Evolutionary conservation across 306 rosid genomes (phyloP), one percentile per base, ranked within the genome.

Genomic region (Pueraria montana): DNA sequence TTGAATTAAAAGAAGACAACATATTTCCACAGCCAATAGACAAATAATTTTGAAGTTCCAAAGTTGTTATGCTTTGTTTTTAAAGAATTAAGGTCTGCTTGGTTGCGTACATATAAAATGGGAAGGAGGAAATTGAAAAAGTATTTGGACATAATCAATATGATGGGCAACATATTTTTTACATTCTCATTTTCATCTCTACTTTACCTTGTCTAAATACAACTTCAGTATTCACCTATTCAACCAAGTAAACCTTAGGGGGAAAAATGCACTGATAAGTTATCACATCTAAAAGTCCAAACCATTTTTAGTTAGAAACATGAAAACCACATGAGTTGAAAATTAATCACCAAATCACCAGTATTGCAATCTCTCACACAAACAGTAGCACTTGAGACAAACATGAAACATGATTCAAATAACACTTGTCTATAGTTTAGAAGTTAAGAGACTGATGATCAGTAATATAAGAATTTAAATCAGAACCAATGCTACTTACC

Each of bases 341-440:
- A 24, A 74, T 14, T 76, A 38, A 38, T 70, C 83, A 76, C n/a
- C 66, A 76, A 26, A 10, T 70, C 83, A 76, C 14, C 66, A 76
- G 32, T 10, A 18, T 13, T 21, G 48, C 65, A 50, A 68, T 80
- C 64, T 46, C 67, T 40, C 43, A 24, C 50, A 34, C 43, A 56
- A 65, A 40, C 9, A 36, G 66, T 24, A 65, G 61, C 20, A 30
- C 23, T 42, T 38, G 16, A 63, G 74, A 42, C 50, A 38, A 58
- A 48, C 27, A 64, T 13, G 53, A 78, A 64, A 56, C 45, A 52
- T 53, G 71, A 13, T 18, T 23, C 73, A 58, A 66, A 72, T 24
- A 78, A 68, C 38, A 74, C 73, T 24, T 14, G 23, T 18, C 38
- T 63, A 24, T 43, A 50, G 46, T 45, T 63, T 50, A 53, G 27